Conservation (phyloP, 805 yeast genomes). For the Hanseniaspora valbyensis region DNA sequence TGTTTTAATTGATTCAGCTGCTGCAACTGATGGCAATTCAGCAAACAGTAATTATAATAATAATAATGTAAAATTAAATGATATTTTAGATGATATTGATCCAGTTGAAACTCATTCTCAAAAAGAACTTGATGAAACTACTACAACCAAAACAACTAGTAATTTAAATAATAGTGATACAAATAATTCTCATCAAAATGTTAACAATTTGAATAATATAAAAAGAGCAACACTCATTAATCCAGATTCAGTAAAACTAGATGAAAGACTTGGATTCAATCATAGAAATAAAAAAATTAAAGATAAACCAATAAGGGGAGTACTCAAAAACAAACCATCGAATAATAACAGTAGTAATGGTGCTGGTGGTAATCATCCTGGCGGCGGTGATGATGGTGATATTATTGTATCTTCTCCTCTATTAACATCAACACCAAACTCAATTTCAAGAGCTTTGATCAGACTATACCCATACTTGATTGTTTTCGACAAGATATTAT, state of each 20-base stretch:
- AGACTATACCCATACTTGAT: conserved; percentile 77
- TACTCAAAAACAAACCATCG: conserved; percentile 14
- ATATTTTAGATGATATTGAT: no score
- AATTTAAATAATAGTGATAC: neutral
- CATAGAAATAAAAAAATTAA: conserved; percentile 14
- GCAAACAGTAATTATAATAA: no score
- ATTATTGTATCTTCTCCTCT: conserved; percentile 54
- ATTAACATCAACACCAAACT: conserved; percentile 79
- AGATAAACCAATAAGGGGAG: conserved; percentile 15
- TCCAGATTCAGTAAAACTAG: conserved; percentile 5
- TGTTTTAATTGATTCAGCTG: no score
- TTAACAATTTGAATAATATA: neutral
- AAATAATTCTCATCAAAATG: neutral
- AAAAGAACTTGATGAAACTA: conserved; percentile 1
- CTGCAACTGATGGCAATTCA: no score
- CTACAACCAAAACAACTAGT: conserved; percentile 1
- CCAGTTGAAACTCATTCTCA: neutral
- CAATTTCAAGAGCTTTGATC: conserved; percentile 72
- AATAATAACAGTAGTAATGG: no score
- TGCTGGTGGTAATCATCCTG: neutral
- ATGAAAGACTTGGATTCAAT: conserved; percentile 16
- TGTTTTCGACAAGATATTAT: conserved; percentile 55
- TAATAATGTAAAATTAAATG: no score
- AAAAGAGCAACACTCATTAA: conserved; percentile 13
- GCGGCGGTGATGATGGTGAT: conserved; percentile 6